A percentile compares a stretch with the other conserved stretches of the same genome.
phyloP scores from a whole-genome alignment of 768 basidiomycete genomes.

The Flagelloscypha sp. region DNA sequence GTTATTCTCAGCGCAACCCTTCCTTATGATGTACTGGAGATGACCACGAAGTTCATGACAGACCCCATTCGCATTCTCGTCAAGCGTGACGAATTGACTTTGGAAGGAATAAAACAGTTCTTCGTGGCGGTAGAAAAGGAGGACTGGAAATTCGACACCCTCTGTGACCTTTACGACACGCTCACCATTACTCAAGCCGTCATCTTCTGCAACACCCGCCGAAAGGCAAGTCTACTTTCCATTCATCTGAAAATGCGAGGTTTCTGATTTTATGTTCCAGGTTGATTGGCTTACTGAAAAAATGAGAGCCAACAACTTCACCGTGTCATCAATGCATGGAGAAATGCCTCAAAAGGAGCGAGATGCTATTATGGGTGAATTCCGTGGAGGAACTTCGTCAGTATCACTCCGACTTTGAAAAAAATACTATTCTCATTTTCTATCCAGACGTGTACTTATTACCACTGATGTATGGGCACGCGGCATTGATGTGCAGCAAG shows the following conservation, averaged over 20 bases:
- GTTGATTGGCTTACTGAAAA: conserved; percentile 99
- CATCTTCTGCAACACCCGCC: conserved; percentile 96
- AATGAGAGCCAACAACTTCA: conserved; percentile 98
- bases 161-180: conserved; percentile 96
- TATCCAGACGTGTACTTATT: conserved; percentile 76
- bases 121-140: conserved; percentile 99
- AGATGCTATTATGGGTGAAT: conserved; percentile 95
- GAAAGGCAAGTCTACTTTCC: conserved; percentile 57
- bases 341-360: conserved; percentile 96
- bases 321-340: conserved; percentile 92
- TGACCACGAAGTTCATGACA: conserved; percentile 99
- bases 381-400: conserved; percentile 87
- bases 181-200: conserved; percentile 98
- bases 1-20: conserved; percentile 94
- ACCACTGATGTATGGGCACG: conserved; percentile 97
- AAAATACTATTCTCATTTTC: conserved; percentile 10
- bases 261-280: conserved; percentile 26
- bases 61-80: conserved; percentile 97
- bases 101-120: conserved; percentile 95
- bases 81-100: conserved; percentile 97
- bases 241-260: conserved; percentile 2
- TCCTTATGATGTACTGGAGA: conserved; percentile 94
- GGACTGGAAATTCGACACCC: conserved; percentile 98
- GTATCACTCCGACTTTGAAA: conserved; percentile 20
- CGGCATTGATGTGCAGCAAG: conserved; percentile 97